Evolutionary conservation across 306 rosid genomes (phyloP).

Genomic region (Psophocarpus tetragonolobus): DNA sequence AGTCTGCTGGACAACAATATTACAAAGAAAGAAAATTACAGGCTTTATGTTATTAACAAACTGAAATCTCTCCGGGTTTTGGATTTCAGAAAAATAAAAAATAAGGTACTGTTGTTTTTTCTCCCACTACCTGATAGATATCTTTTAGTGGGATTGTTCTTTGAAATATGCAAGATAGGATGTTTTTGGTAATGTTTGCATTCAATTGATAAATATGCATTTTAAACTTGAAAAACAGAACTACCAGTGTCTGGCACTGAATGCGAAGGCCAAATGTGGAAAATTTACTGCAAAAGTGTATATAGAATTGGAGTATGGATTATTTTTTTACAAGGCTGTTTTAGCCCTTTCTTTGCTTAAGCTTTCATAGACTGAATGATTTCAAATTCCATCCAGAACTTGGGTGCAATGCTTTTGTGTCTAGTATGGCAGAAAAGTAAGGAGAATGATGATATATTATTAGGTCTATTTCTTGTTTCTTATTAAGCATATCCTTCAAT

Average conservation of each 20-base stretch:
- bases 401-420: neutral
- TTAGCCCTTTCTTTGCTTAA: neutral
- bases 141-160: neutral
- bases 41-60: slow-evolving; percentile 82
- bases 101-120: slow-evolving; percentile 57
- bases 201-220: slow-evolving; percentile 9
- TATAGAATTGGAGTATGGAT: neutral
- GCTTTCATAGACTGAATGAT: slow-evolving; percentile 1
- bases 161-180: slow-evolving; percentile 1
- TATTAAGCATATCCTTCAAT: neutral
- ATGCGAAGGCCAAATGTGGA: neutral
- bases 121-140: neutral
- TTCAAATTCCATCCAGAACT: neutral
- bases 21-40: slow-evolving; percentile 81
- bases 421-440: neutral
- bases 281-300: neutral
- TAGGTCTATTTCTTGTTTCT: neutral
- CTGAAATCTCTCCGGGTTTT: slow-evolving; percentile 77
- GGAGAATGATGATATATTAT: neutral
- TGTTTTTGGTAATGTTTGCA: neutral
- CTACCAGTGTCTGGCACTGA: neutral
- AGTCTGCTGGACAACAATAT: slow-evolving; percentile 85
- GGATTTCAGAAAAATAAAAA: slow-evolving; percentile 83
- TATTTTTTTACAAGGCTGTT: neutral
- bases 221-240: slow-evolving; percentile 1